A percentile compares a stretch with the other conserved stretches of the same genome.
phyloP scores from a whole-genome alignment of 345 rosid genomes.

The Lepidium sativum region DNA sequence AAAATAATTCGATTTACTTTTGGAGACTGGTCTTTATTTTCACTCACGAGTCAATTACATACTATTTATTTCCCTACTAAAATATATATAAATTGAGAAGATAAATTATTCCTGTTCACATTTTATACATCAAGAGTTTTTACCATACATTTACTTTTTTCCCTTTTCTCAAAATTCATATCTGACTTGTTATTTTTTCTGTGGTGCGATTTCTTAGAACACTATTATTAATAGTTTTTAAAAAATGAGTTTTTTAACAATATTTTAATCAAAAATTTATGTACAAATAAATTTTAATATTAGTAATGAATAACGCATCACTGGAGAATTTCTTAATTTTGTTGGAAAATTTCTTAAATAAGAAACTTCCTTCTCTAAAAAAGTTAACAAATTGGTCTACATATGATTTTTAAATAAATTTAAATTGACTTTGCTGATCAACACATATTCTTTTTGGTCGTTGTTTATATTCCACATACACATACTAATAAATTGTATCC shows the following conservation, averaged over 20 bases:
- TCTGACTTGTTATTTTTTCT: not conserved
- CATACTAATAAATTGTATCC: not conserved
- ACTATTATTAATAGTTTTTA: too few relatives aligned
- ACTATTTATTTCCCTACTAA: slow-evolving; percentile 3
- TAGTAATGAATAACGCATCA: too few relatives aligned
- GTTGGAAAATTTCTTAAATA: too few relatives aligned
- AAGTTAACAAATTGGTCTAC: not conserved
- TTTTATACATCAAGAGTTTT: not conserved
- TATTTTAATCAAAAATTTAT: too few relatives aligned
- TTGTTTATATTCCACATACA: not conserved
- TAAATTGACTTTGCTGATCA: not conserved
- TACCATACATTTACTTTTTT: not conserved
- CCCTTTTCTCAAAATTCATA: not conserved
- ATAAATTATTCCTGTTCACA: not conserved
- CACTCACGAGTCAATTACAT: slow-evolving; percentile 9
- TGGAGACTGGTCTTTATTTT: not conserved
- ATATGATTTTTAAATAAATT: not conserved
- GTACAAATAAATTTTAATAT: too few relatives aligned
- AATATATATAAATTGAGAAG: not conserved
- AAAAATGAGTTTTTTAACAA: too few relatives aligned
- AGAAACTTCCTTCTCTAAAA: too few relatives aligned
- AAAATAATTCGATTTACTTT: not conserved
- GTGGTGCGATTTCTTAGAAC: too few relatives aligned
- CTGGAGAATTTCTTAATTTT: too few relatives aligned
- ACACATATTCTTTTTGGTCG: not conserved